Percentiles rank a stretch among this genome's conserved stretches.
These are phyloP conservation scores for Physcia stellaris DNA, from an alignment of 495 filamentous ascomycete genomes.

Conservation along the genomic window DNA sequence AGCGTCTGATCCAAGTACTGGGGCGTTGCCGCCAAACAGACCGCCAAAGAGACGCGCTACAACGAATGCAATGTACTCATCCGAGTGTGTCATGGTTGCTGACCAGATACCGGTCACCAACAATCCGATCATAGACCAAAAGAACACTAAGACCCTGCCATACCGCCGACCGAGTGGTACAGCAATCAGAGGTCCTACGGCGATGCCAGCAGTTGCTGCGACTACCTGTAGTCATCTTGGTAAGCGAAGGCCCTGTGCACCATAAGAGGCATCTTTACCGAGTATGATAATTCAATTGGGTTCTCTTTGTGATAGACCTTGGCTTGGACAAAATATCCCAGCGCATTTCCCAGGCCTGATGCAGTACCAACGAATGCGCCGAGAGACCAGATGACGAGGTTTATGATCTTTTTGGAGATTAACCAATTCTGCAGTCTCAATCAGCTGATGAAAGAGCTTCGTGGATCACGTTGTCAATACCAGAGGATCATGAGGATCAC, in stretches of 20 bases:
- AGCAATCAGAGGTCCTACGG: not conserved
- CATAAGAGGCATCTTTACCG: not conserved
- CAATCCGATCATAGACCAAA: constrained; percentile 19
- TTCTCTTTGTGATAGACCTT: not conserved
- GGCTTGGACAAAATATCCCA: not conserved
- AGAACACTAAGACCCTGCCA: constrained; percentile 17
- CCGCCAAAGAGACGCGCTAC: constrained; percentile 22
- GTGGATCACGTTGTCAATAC: too few relatives aligned
- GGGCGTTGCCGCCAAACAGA: constrained; percentile 15
- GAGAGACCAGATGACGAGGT: not conserved
- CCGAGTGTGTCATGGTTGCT: constrained; percentile 16
- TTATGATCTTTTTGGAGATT: not conserved
- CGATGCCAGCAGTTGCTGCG: not conserved
- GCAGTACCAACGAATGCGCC: not conserved
- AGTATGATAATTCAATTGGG: not conserved
- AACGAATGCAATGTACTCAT: constrained; percentile 24
- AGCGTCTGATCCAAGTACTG: constrained; percentile 16
- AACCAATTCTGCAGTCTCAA: too few relatives aligned
- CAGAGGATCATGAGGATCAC: not conserved
- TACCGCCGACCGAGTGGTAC: constrained; percentile 14
- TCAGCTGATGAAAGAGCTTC: too few relatives aligned
- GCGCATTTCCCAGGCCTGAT: not conserved
- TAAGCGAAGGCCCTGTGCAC: not conserved
- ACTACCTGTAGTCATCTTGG: not conserved
- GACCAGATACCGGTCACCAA: constrained; percentile 18